Base-by-base conservation (phyloP, 176 grass and related monocot genomes). In the Aegilops sharonensis region DNA sequence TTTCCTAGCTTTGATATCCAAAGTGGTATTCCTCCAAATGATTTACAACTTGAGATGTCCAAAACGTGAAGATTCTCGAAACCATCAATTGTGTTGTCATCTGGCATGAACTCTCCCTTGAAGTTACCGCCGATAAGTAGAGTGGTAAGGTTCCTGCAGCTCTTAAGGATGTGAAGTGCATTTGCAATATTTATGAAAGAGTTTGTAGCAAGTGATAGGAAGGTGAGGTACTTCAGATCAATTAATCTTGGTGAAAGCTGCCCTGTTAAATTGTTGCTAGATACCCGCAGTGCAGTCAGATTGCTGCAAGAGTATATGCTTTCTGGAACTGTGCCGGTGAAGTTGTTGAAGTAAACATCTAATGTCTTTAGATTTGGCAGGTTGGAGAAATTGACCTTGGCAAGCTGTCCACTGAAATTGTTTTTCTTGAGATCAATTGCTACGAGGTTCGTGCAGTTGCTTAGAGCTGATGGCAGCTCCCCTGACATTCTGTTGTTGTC, bases 381-480 rank as follows among this genome's bases (percentile, higher is more conserved):
- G 4, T 17, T 52, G 48, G 48, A 52, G 48, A 52, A 52, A 17
- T 52, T 52, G 48, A 52, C 48, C 4, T 52, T 54, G 37, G 36
- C 5, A 5, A 85, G 83, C 4, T 78, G 18, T 12, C 83, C 83
- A 5, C 13, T 85, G 45, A 85, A 67, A 14, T n/a, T 1, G 29
- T 85, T 85, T 5, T 5, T 18, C 9, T 20, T 67, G 35, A 85
- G 71, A 32, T 78, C 60, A 17, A 85, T 29, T 4, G 1, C 7
- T 37, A 21, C 6, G 23, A 85, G 72, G 7, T 62, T 77, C 5
- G 57, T 65, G 62, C 83, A 85, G 9, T 78, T 85, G 56, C 70
- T 50, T 4, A 85, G 83, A 15, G 70, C 21, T 29, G 71, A 66
- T 39, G 83, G 83, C 45, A 85, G 47, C 39, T 66, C 37, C 4